These are phyloP conservation scores for Erigeron canadensis DNA, from an alignment of 129 eudicot species.

Conservation along the genomic window DNA sequence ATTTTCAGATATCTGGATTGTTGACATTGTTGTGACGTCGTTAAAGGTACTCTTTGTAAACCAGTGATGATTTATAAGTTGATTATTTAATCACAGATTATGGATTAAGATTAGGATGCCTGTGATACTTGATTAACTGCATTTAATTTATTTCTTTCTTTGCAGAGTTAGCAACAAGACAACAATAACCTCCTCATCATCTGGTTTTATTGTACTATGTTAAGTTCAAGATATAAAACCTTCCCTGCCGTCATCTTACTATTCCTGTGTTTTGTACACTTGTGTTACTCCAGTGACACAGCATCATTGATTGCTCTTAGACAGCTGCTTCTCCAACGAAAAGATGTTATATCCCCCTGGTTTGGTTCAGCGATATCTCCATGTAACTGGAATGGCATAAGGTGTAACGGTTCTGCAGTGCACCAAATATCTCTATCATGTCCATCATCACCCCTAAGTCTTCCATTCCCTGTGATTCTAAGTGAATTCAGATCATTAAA, in stretches of 20 bases:
- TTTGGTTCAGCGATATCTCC: constrained; percentile 52
- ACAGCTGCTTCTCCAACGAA: constrained; percentile 38
- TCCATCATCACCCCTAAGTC: constrained; percentile 39
- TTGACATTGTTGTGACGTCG: not conserved
- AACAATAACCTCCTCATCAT: not conserved
- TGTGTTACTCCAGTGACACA: constrained; percentile 38
- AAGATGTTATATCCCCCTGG: constrained; percentile 58
- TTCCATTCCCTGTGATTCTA: constrained; percentile 61
- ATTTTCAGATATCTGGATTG: constrained; percentile 2
- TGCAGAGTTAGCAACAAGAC: constrained; percentile 37
- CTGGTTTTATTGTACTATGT: constrained; percentile 27
- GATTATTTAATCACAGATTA: not conserved
- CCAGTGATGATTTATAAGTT: not conserved
- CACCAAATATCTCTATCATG: constrained; percentile 49
- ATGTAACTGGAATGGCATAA: constrained; percentile 83
- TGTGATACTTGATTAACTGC: not conserved
- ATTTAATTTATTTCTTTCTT: not conserved
- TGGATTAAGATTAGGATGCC: not conserved
- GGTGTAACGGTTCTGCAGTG: constrained; percentile 51
- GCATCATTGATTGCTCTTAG: constrained; percentile 45
- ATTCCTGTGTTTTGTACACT: constrained; percentile 29
- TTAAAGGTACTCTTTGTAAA: not conserved
- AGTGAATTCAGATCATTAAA: constrained; percentile 54
- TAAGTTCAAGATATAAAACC: constrained; percentile 30
- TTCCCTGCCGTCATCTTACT: constrained; percentile 26